Evolutionary conservation across 345 rosid genomes (phyloP), one percentile per base, ranked within the genome.

Genomic region (Rhodamnia rubescens): DNA sequence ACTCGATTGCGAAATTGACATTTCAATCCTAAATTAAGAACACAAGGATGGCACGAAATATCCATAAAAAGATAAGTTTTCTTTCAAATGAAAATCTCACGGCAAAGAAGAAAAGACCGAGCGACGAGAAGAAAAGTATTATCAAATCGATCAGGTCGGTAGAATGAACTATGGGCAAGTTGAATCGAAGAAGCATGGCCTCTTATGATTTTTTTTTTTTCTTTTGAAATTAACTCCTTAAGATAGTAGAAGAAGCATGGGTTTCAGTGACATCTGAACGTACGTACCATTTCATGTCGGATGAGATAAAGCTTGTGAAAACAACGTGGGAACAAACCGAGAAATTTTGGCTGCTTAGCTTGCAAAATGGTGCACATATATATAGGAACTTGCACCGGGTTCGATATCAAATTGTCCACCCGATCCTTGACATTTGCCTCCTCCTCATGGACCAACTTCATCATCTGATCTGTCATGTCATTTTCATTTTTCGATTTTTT

Each of bases 331-430:
- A 52, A 56, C 85, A 74, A n/a, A 84, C 81, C 85, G 85, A 87
- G 16, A 59, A 29, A 83, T 56, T 78, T 85, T 49, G 84, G 84
- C 51, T 84, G 75, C 87, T 84, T 85, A 84, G 90, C 92, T 91
- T 88, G 90, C 90, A 83, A 81, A 85, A 84, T 87, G 91, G 88
- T 88, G 87, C 85, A 61, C 88, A 53, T 21, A 61, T 36, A 59
- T 12, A 74, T 83, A 80, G 86, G 83, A 84, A 85, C 26, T 52
- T 22, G 16, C 61, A 85, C 74, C 84, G 88, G 88, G 87, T 89
- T 50, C 87, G 88, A 54, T 74, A 82, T 81, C 83, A 51, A 83
- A 86, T 44, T 91, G 92, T 92, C 93, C 55, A 88, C 91, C 88
- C 36, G 85, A 90, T 52, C 87, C 82, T 83, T 83, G 89, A 91